Evolutionary conservation across 371 early-diverging fungal genomes (phyloP).

Genomic region (Pancytospora epiphaga): DNA sequence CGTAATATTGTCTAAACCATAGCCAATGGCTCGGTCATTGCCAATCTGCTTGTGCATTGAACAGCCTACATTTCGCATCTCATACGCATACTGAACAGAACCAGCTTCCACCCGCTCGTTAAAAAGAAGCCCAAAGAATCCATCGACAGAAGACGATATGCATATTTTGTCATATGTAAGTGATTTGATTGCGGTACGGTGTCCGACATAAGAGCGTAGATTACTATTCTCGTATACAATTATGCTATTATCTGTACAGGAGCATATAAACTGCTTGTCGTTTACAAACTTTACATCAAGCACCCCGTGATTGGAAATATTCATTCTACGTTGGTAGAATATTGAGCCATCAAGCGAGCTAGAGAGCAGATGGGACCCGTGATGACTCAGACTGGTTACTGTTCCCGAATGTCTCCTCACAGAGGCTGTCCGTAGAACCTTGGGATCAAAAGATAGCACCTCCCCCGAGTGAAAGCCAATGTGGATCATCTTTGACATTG

Average conservation of each 20-base stretch:
- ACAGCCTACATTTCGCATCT: slow-evolving; percentile 3
- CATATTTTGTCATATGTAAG: neutral
- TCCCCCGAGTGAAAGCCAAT: slow-evolving; percentile 5
- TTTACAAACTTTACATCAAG: neutral
- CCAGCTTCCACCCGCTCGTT: neutral
- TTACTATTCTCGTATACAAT: neutral
- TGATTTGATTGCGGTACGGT: neutral
- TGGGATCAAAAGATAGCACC: slow-evolving; percentile 17
- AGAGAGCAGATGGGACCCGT: neutral
- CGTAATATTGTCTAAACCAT: slow-evolving; percentile 1
- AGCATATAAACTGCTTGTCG: neutral
- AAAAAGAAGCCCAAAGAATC: slow-evolving; percentile 7
- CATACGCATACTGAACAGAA: neutral
- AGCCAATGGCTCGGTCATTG: neutral
- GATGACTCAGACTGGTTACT: neutral
- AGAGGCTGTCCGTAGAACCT: neutral
- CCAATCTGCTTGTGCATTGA: neutral
- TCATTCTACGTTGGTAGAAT: neutral
- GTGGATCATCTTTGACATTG: neutral
- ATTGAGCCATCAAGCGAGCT: slow-evolving; percentile 13
- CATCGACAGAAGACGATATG: slow-evolving; percentile 17
- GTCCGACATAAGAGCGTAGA: slow-evolving; percentile 3
- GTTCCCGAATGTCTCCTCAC: neutral
- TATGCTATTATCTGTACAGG: slow-evolving; percentile 18
- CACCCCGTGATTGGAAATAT: neutral